These are phyloP conservation scores for Mesotaenium endlicherianum DNA, from an alignment of 139 green algal species.

Conservation along the genomic window DNA sequence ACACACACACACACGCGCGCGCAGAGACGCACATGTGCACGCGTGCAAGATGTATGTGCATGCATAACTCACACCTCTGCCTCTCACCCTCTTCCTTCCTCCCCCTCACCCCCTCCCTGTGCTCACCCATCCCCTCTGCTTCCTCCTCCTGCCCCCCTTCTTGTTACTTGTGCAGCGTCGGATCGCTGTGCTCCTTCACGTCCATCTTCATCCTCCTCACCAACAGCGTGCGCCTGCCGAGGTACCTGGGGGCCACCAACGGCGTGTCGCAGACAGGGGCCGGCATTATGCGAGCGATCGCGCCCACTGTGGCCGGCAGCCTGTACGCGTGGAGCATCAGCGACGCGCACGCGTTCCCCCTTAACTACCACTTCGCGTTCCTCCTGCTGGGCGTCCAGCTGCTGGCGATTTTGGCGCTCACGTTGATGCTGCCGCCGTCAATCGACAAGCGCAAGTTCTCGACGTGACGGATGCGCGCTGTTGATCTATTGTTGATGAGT, in stretches of 20 bases:
- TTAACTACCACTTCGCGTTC: constrained; percentile 35
- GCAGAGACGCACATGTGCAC: not conserved
- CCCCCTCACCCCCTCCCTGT: not conserved
- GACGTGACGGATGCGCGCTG: too few species aligned
- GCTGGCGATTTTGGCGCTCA: not conserved
- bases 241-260: constrained; percentile 33
- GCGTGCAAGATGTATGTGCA: not conserved
- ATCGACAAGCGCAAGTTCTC: too few species aligned
- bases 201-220: constrained; percentile 46
- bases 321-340: constrained; percentile 38
- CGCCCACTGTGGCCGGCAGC: constrained; percentile 27
- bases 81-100: not conserved
- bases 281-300: constrained; percentile 19
- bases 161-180: constrained; percentile 5
- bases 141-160: not conserved
- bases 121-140: not conserved
- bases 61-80: not conserved
- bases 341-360: not conserved
- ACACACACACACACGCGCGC: not conserved
- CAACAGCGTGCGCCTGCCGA: constrained; percentile 19
- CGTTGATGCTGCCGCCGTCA: constrained; percentile 6
- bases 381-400: not conserved
- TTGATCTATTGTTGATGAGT: too few species aligned
- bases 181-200: constrained; percentile 35
- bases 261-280: constrained; percentile 16